Evolutionary conservation across 371 early-diverging fungal genomes (phyloP), one percentile per base, ranked within the genome.

Genomic region (Actinomortierella ambigua): DNA sequence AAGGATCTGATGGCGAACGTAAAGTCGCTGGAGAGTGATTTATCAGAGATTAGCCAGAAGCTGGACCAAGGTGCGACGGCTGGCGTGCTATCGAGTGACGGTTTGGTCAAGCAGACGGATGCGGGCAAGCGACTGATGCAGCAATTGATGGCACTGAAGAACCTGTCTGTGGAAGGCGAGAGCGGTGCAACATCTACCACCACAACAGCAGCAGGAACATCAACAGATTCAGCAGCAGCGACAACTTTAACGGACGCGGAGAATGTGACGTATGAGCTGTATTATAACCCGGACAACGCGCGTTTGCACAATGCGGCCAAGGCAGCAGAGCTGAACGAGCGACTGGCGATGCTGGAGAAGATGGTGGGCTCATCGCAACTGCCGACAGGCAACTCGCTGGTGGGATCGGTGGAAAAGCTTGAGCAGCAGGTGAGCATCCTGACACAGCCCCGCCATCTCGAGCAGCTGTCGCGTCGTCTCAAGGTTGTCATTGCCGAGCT

Each of bases 341-440:
- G 97, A 26, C 83, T 96, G 49, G 85, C 93, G 8, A 77, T 78
- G 41, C 78, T 96, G 46, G 97, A 96, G 59, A 83, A 81, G 34
- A 70, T 92, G 4, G 78, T 96, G 28, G 96, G 96, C n/a, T 81
- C 88, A 14, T 81, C 80, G 29, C 77, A 84, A 14, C 83, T 86
- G 40, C 84, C 83, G 63, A 80, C 78, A 24, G 73, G 84, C n/a
- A 82, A 59, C 56, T 75, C 65, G 44, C 76, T 96, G 18, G 81
- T 93, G 22, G 86, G 85, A 9, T 82, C 90, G 0, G 77, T 96
- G 18, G 84, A 89, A 6, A 85, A 88, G 48, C 76, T 96, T 42
- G 93, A 94, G 59, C 89, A 89, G 70, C 91, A 94, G 53, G 81
- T 96, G 28, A 70, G 82, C 11, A 70, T 95, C 13, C 76, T 95